Percentiles rank a stretch among this genome's conserved stretches.
phyloP scores from a whole-genome alignment of 306 rosid species.

The Gleditsia sinensis region DNA sequence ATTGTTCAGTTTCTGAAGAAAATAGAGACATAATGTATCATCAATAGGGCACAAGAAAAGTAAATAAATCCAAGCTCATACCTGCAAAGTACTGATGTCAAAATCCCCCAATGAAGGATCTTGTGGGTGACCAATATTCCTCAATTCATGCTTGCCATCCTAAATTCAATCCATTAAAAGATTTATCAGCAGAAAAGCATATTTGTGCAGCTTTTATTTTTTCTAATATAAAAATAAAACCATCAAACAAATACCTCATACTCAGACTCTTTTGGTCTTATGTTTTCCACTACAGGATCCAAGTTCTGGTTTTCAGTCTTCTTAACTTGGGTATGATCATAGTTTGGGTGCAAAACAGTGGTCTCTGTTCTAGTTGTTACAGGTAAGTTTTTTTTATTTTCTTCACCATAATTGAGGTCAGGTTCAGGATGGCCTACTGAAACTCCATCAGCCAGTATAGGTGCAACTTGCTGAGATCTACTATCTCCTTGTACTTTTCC shows the following conservation, averaged over 20 bases:
- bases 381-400: constrained; percentile 47
- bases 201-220: neutral
- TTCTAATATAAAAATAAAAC: constrained; percentile 25
- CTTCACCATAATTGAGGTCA: constrained; percentile 49
- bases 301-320: constrained; percentile 59
- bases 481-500: constrained; percentile 51
- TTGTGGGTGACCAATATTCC: constrained; percentile 52
- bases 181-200: constrained; percentile 31
- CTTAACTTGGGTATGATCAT: constrained; percentile 55
- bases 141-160: constrained; percentile 61
- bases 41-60: neutral
- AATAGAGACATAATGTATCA: constrained; percentile 21
- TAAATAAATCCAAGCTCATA: constrained; percentile 36
- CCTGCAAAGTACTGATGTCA: constrained; percentile 87
- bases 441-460: constrained; percentile 45
- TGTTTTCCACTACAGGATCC: constrained; percentile 60
- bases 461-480: constrained; percentile 48
- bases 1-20: constrained; percentile 8
- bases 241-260: constrained; percentile 61
- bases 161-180: constrained; percentile 39
- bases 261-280: constrained; percentile 56
- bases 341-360: constrained; percentile 42
- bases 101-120: constrained; percentile 61
- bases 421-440: constrained; percentile 44
- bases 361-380: constrained; percentile 47